Evolutionary conservation across 2,329 filamentous ascomycete genomes (phyloP).

Genomic region (Aulographum hederae): DNA sequence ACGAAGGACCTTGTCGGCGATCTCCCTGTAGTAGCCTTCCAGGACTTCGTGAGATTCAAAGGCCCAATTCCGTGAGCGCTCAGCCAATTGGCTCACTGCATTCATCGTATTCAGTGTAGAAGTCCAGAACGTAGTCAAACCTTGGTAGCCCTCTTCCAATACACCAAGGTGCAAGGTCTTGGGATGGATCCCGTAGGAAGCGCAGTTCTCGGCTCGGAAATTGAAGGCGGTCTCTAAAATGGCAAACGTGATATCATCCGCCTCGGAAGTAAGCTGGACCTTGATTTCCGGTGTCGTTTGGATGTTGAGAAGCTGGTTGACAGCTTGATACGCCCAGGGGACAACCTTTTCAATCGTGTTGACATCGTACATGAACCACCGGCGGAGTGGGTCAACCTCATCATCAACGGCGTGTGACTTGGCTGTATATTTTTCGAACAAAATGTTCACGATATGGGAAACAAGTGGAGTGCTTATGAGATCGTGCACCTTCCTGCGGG

Average conservation of each 20-base stretch:
- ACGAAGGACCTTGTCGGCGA: conserved; percentile 27
- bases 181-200: conserved; percentile 52
- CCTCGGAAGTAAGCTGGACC: conserved; percentile 39
- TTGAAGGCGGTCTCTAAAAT: conserved; percentile 44
- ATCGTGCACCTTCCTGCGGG: conserved; percentile 26
- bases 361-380: conserved; percentile 57
- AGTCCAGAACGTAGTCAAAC: conserved; percentile 72
- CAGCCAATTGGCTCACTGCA: conserved; percentile 8
- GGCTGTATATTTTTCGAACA: conserved; percentile 53
- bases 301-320: conserved; percentile 38
- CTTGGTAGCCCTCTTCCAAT: conserved; percentile 40
- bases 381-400: conserved; percentile 53
- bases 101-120: conserved; percentile 35
- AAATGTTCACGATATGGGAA: conserved; percentile 54
- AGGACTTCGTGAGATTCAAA: conserved; percentile 2
- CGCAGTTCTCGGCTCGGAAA: conserved; percentile 54
- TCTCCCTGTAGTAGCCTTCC: conserved; percentile 10
- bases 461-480: conserved; percentile 49
- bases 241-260: conserved; percentile 53
- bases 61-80: neutral
- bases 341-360: conserved; percentile 56
- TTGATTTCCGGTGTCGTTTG: conserved; percentile 28
- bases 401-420: conserved; percentile 43
- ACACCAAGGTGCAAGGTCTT: conserved; percentile 38
- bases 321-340: conserved; percentile 60